These are phyloP conservation scores for Apodospora peruviana DNA, from an alignment of 495 filamentous ascomycete genomes.

Conservation along the genomic window DNA sequence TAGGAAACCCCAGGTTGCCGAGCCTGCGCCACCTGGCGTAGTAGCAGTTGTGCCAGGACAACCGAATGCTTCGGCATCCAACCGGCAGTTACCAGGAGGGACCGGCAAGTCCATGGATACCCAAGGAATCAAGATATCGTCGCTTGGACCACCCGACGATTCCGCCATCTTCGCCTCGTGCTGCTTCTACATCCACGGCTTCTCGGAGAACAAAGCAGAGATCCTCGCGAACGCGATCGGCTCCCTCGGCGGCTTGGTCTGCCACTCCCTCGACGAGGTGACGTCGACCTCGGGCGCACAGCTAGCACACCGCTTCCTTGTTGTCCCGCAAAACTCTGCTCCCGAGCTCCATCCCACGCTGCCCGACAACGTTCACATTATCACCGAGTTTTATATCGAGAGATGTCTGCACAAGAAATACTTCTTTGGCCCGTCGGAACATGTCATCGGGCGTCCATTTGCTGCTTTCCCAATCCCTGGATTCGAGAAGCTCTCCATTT, in stretches of 20 bases:
- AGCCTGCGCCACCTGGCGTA: constrained; percentile 4
- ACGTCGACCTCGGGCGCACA: constrained; percentile 18
- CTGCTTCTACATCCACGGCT: constrained; percentile 63
- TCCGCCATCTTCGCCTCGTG: constrained; percentile 44
- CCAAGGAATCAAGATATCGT: constrained; percentile 20
- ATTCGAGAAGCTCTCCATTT: constrained; percentile 63
- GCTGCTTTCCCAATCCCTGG: constrained; percentile 59
- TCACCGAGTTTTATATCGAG: constrained; percentile 94
- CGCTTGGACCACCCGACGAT: constrained; percentile 21
- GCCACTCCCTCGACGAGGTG: constrained; percentile 38
- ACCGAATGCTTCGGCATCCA: constrained; percentile 7
- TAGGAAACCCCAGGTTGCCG: constrained; percentile 22
- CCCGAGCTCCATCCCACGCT: constrained; percentile 33
- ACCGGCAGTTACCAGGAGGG: constrained; percentile 3
- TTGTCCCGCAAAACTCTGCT: constrained; percentile 44
- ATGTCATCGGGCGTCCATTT: constrained; percentile 73
- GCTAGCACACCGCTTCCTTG: constrained; percentile 35
- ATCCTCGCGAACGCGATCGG: constrained; percentile 40
- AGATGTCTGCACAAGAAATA: constrained; percentile 70
- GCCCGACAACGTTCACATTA: constrained; percentile 40
- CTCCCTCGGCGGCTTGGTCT: constrained; percentile 41
- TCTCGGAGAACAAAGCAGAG: constrained; percentile 36
- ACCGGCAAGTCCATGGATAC: constrained; percentile 16
- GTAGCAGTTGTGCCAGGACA: not conserved
- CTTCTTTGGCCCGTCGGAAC: constrained; percentile 61